A percentile compares a stretch with the other conserved stretches of the same genome.
These are phyloP conservation scores for Phytophthora constricta DNA, from an alignment of 352 stramenopile genomes.

Conservation along the genomic window DNA sequence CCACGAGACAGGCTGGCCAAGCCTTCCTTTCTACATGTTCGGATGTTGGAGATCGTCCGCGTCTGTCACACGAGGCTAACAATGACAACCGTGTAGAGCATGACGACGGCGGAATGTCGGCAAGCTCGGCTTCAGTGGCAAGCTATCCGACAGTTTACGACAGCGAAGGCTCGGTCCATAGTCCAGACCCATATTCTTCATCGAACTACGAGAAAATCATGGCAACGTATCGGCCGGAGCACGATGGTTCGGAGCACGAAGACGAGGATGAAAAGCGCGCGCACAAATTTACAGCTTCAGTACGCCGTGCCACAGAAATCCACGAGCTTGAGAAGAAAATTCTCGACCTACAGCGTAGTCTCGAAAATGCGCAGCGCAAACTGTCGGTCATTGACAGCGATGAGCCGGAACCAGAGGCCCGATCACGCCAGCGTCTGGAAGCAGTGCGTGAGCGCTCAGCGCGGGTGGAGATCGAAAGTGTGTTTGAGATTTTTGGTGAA, in stretches of 20 bases:
- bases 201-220: conserved; percentile 75
- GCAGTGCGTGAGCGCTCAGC: conserved; percentile 52
- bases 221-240: conserved; percentile 43
- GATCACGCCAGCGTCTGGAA: conserved; percentile 33
- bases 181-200: conserved; percentile 58
- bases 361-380: conserved; percentile 69
- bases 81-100: conserved; percentile 29
- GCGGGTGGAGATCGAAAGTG: conserved; percentile 56
- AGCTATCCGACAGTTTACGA: conserved; percentile 47
- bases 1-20: conserved; percentile 59
- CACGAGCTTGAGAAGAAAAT: conserved; percentile 71
- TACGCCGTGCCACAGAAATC: conserved; percentile 46
- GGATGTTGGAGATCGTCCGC: conserved; percentile 39
- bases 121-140: conserved; percentile 40
- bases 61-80: conserved; percentile 3
- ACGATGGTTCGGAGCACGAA: conserved; percentile 39
- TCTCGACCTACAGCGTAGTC: conserved; percentile 57
- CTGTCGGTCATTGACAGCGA: conserved; percentile 62
- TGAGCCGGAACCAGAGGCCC: conserved; percentile 56
- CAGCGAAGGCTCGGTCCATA: conserved; percentile 31
- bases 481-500: conserved; percentile 55
- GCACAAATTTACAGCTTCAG: conserved; percentile 32
- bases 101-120: conserved; percentile 20
- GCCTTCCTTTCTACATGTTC: conserved; percentile 62
- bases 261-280: conserved; percentile 26